Base-by-base conservation (phyloP, 2,329 filamentous ascomycete species). In the Penicillium sp. region DNA sequence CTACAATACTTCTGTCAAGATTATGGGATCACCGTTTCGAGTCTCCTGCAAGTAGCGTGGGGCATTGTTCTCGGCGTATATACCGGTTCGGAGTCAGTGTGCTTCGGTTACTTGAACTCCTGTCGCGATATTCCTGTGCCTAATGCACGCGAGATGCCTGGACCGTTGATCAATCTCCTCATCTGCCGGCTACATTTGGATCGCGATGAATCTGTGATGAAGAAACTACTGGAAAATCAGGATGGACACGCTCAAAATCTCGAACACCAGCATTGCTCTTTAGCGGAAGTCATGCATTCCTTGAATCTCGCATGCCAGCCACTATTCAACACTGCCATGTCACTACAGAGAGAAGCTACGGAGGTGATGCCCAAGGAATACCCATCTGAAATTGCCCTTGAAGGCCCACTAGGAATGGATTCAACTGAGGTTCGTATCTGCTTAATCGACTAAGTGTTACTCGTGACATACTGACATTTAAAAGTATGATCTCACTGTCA, bases 271-370 rank as follows among this genome's bases (percentile, higher is more conserved):
- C 57, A 61, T 35, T 61, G 49, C 50, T 61, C 60, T 27, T 16
- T 65, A 19, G 57, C 62, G n/a, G 60, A 65, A 19, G 54, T 63
- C 2, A 37, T 60, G 18, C 62, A 60, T 36, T 58, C 54, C 11
- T 47, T 66, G 4, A 50, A 51, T 33, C 58, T 58, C 6, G 43
- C 58, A 6, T 56, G 60, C 4, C 57, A 61, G 33, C 50, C 64
- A 10, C 46, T 65, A 35, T 68, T 68, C 47, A 66, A 65, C n/a
- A 66, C 65, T 4, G 62, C 59, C 1, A 60, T 67, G 60, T 67
- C 65, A 1, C 19, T 66, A 14, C 61, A 64, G 5, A 58, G 54
- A 16, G 51, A 59, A 18, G 49, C 53, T 27, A 18, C 27, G 14
- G 11, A 36, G 14, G 43, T 39, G 35, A 6, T 13, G 16, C 14